Percentiles rank a stretch among this genome's conserved stretches.
These are phyloP conservation scores for Starmera stellimalicola DNA, from an alignment of 1,139 yeast genomes.

Conservation along the genomic window DNA sequence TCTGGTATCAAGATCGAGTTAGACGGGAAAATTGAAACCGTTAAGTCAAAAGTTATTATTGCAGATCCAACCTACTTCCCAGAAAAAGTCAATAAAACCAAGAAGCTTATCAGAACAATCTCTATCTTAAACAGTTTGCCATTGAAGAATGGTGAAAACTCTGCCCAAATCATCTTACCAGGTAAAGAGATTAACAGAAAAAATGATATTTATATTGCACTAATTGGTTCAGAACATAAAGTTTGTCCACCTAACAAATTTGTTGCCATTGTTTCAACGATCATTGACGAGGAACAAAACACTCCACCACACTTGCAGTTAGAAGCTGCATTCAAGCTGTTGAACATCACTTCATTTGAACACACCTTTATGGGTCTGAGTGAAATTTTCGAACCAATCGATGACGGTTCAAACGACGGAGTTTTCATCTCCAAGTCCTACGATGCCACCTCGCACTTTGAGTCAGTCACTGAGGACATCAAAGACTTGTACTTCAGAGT, in stretches of 20 bases:
- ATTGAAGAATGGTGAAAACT: conserved; percentile 73
- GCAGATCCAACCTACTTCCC: conserved; percentile 99
- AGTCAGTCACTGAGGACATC: conserved; percentile 92
- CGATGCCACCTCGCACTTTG: conserved; percentile 94
- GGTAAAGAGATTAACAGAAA: conserved; percentile 92
- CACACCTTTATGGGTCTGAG: conserved; percentile 83
- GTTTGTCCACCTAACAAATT: conserved; percentile 87
- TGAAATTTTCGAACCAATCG: conserved; percentile 79
- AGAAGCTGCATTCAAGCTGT: conserved; percentile 87
- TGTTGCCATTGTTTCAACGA: conserved; percentile 89
- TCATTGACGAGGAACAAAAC: conserved; percentile 91
- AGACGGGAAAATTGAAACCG: conserved; percentile 54
- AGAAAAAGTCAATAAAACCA: conserved; percentile 70
- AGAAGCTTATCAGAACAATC: conserved; percentile 88
- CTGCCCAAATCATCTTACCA: conserved; percentile 90
- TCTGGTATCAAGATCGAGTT: conserved; percentile 75
- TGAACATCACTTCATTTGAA: conserved; percentile 50
- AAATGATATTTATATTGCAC: conserved; percentile 91
- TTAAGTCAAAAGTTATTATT: conserved; percentile 87
- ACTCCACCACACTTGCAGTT: conserved; percentile 91
- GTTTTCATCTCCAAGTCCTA: conserved; percentile 81
- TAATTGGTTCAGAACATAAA: conserved; percentile 81
- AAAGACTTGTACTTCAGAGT: conserved; percentile 88
- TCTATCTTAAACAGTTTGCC: conserved; percentile 86
- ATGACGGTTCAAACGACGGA: conserved; percentile 73